Evolutionary conservation across 441 rosid genomes (phyloP).

Genomic region (Sinapis alba): DNA sequence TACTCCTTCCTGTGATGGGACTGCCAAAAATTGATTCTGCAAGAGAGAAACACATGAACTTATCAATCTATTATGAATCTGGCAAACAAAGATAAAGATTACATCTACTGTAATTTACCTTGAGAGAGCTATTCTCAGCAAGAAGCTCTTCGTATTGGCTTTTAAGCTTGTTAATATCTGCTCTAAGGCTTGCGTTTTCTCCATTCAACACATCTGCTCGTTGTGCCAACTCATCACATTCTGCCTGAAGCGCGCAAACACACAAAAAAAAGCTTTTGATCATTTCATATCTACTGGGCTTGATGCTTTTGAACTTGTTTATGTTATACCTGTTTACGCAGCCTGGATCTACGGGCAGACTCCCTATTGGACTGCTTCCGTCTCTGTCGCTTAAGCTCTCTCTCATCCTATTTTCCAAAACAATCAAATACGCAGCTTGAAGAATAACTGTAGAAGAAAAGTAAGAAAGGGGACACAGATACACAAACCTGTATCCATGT

Average conservation of each 20-base stretch:
- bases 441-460: background rate
- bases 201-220: slow-evolving; percentile 81
- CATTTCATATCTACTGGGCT: background rate
- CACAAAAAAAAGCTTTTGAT: background rate
- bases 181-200: slow-evolving; percentile 80
- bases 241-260: slow-evolving; percentile 57
- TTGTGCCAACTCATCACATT: slow-evolving; percentile 96
- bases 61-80: background rate
- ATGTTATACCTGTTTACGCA: slow-evolving; percentile 83
- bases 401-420: slow-evolving; percentile 60
- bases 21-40: background rate
- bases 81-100: background rate
- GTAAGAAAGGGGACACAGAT: background rate
- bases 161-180: slow-evolving; percentile 75
- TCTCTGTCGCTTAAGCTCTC: slow-evolving; percentile 89
- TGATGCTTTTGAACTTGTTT: background rate
- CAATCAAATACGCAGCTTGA: slow-evolving; percentile 5
- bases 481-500: slow-evolving; percentile 79
- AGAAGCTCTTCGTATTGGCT: slow-evolving; percentile 78
- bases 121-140: slow-evolving; percentile 68
- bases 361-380: slow-evolving; percentile 96
- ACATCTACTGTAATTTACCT: slow-evolving; percentile 47
- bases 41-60: background rate
- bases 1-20: background rate
- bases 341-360: slow-evolving; percentile 93